Conservation (phyloP, 2,329 filamentous ascomycete species). For the Fusarium nanum region DNA sequence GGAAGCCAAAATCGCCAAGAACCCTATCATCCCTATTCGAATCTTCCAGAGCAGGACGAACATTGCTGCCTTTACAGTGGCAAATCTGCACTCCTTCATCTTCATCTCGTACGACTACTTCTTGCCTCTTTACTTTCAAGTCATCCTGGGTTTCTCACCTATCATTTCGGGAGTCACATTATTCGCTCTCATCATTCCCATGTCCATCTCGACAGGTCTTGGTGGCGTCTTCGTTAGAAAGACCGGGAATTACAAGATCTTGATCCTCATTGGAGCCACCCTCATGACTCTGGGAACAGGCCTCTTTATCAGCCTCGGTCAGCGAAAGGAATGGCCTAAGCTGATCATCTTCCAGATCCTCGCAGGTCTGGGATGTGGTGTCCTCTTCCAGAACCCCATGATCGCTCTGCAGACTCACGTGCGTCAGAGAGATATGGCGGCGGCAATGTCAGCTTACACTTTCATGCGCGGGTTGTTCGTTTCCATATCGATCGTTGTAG, state of each 20-base stretch:
- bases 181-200: slow-evolving; percentile 74
- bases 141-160: slow-evolving; percentile 73
- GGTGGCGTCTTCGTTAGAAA: slow-evolving; percentile 68
- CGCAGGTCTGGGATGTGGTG: slow-evolving; percentile 72
- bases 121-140: slow-evolving; percentile 86
- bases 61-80: slow-evolving; percentile 71
- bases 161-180: slow-evolving; percentile 79
- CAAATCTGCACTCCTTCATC: slow-evolving; percentile 78
- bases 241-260: slow-evolving; percentile 71
- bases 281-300: slow-evolving; percentile 74
- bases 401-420: slow-evolving; percentile 75
- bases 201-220: slow-evolving; percentile 70
- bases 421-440: slow-evolving; percentile 71
- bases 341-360: slow-evolving; percentile 70
- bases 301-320: slow-evolving; percentile 69
- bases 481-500: slow-evolving; percentile 75
- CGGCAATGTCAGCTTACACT: slow-evolving; percentile 72
- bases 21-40: slow-evolving; percentile 79
- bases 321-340: slow-evolving; percentile 62
- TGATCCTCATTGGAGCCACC: slow-evolving; percentile 68
- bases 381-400: slow-evolving; percentile 76
- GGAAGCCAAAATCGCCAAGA: slow-evolving; percentile 78
- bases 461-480: slow-evolving; percentile 77
- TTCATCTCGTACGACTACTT: slow-evolving; percentile 84
- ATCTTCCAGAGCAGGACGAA: slow-evolving; percentile 77